Base-by-base conservation (phyloP, 768 basidiomycete genomes). In the Lactarius trivialis region DNA sequence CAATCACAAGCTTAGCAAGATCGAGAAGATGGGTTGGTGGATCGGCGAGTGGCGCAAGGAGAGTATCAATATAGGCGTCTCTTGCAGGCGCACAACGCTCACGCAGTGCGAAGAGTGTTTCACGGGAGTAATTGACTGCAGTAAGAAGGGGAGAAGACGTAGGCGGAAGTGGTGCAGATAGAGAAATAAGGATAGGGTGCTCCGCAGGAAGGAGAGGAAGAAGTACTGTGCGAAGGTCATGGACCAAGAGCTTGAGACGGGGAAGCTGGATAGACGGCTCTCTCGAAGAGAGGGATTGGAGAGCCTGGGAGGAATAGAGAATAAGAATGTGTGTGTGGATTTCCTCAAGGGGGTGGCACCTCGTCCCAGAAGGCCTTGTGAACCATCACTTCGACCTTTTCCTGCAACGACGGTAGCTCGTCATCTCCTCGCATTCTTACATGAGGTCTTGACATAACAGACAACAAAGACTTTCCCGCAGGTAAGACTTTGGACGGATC, bases 341-440 rank as follows among this genome's bases (percentile, higher is more conserved):
- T 12, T 53, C 37, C 24, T 52, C 66, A 56, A 45, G 60, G 7
- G 60, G 4, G 43, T 51, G 58, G 67, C 67, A 89, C 88, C 78
- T 87, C 81, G 45, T 84, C 82, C 88, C 88, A 91, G 70, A 91
- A 91, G 4, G 85, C 87, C 54, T 74, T 76, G 70, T 87, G 85
- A 14, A 82, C 79, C 7, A 77, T 63, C 59, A 75, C 74, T 48
- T 73, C 74, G 7, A 82, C 81, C 61, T 79, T 76, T 60, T 79
- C 78, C 14, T 83, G 81, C 43, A 81, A 72, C 14, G 75, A 74
- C 11, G 72, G 70, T 56, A 63, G 63, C 17, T 67, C 45, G 19
- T 68, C 68, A 19, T 63, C 68, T n/a, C 63, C 65, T 30, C 55
- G 52, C 43, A 32, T 56, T 26, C 56, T 32, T n/a, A 43, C 32